Percentiles rank a stretch among this genome's conserved stretches.
phyloP scores from a whole-genome alignment of 805 yeast species.

The Lipomyces starkeyi region DNA sequence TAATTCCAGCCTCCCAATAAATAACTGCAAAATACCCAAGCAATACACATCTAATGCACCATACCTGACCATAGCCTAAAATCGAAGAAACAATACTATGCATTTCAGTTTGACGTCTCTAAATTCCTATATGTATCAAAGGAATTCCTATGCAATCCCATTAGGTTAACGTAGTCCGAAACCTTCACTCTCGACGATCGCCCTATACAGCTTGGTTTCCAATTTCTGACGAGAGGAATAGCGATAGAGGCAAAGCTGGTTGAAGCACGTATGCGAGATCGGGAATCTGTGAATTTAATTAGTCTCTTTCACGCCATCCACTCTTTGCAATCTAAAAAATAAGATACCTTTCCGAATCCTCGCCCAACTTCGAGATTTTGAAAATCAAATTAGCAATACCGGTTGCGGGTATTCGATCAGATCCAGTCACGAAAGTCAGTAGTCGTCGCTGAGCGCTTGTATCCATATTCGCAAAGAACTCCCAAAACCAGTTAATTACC shows the following conservation, averaged over 20 bases:
- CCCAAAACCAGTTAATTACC: constrained; percentile 87
- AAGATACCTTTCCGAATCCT: constrained; percentile 50
- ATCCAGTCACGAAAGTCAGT: constrained; percentile 82
- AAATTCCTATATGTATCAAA: not conserved
- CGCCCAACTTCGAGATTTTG: constrained; percentile 64
- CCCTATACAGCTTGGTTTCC: constrained; percentile 62
- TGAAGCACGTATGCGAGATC: constrained; percentile 92
- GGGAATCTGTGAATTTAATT: constrained; percentile 56
- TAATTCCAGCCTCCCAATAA: not conserved
- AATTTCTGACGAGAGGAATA: constrained; percentile 65
- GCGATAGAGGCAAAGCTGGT: constrained; percentile 78
- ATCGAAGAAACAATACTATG: not conserved
- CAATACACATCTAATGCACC: constrained; percentile 1
- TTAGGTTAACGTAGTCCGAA: constrained; percentile 70
- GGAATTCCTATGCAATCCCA: not conserved
- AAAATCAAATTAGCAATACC: constrained; percentile 80
- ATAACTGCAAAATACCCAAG: not conserved
- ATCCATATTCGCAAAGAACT: constrained; percentile 58
- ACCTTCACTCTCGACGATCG: constrained; percentile 81
- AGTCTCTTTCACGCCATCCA: not conserved
- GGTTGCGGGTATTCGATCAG: constrained; percentile 90
- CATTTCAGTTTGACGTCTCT: not conserved
- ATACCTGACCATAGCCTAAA: not conserved
- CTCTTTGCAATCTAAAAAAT: not conserved
- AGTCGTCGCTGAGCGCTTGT: constrained; percentile 63